phyloP scores from a whole-genome alignment of 805 yeast species.

The Starmerella geochares region DNA sequence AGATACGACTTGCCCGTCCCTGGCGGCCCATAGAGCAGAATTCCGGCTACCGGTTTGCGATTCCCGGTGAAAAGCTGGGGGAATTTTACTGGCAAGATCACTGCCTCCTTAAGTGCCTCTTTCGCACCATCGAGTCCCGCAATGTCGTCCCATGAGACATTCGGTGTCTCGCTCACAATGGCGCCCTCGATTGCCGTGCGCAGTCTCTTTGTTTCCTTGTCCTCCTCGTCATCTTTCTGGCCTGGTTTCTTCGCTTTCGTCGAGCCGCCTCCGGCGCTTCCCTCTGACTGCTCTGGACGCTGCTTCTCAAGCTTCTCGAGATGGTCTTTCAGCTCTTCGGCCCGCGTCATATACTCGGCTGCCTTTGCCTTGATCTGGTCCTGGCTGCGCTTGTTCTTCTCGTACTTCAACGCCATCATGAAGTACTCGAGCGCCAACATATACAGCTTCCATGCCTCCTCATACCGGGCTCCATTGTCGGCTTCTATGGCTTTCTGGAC shows the following conservation, averaged over 20 bases:
- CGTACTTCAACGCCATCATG: conserved; percentile 91
- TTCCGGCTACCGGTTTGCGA: conserved; percentile 86
- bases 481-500: conserved; percentile 93
- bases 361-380: conserved; percentile 80
- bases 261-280: conserved; percentile 47
- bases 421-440: conserved; percentile 88
- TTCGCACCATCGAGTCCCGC: conserved; percentile 95
- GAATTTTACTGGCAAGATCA: conserved; percentile 87
- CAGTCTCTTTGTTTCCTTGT: conserved; percentile 75
- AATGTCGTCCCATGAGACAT: conserved; percentile 87
- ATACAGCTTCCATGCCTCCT: conserved; percentile 87
- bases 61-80: conserved; percentile 94
- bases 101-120: conserved; percentile 95
- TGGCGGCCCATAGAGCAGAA: conserved; percentile 81
- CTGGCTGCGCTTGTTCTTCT: conserved; percentile 80
- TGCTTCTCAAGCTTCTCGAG: conserved; percentile 50
- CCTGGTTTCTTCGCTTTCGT: conserved; percentile 39
- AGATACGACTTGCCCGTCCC: conserved; percentile 96
- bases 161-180: conserved; percentile 81
- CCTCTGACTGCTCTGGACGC: conserved; percentile 21
- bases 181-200: conserved; percentile 89
- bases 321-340: conserved; percentile 87
- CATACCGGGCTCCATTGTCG: conserved; percentile 79
- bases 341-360: conserved; percentile 82
- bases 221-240: conserved; percentile 50